These are phyloP conservation scores for Dacryopinax primogenitus DNA, from an alignment of 768 basidiomycete genomes.

Conservation along the genomic window DNA sequence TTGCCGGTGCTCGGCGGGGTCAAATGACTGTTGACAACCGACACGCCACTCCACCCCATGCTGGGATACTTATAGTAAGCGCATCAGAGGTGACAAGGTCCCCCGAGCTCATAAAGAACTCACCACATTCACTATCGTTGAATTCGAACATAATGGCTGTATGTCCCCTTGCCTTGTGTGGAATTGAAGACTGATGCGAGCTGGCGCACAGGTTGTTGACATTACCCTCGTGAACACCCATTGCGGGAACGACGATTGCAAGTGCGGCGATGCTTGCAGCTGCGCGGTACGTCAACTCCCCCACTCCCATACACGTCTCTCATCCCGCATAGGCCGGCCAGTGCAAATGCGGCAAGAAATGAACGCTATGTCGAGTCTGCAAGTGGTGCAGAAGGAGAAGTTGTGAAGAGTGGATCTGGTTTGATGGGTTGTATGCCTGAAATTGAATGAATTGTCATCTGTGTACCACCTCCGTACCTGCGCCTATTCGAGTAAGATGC, in stretches of 20 bases:
- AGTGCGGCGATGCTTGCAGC: not conserved
- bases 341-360: constrained; percentile 5
- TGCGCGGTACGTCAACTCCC: not conserved
- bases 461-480: not conserved
- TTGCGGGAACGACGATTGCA: not conserved
- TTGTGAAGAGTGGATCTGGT: not conserved
- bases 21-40: not conserved
- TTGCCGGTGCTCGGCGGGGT: not conserved
- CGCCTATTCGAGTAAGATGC: too few species aligned
- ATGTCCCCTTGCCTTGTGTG: not conserved
- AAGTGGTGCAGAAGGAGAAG: not conserved
- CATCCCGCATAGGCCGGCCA: not conserved
- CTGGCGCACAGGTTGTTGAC: not conserved
- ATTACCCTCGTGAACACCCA: not conserved
- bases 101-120: not conserved
- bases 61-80: not conserved
- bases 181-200: not conserved
- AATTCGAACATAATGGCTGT: not conserved
- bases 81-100: not conserved
- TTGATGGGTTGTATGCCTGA: not conserved
- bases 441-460: not conserved
- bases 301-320: not conserved
- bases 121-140: not conserved
- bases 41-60: constrained; percentile 1
- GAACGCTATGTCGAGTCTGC: not conserved